Base-by-base conservation (phyloP, 352 stramenopile genomes). In the Aphanomyces astaci region DNA sequence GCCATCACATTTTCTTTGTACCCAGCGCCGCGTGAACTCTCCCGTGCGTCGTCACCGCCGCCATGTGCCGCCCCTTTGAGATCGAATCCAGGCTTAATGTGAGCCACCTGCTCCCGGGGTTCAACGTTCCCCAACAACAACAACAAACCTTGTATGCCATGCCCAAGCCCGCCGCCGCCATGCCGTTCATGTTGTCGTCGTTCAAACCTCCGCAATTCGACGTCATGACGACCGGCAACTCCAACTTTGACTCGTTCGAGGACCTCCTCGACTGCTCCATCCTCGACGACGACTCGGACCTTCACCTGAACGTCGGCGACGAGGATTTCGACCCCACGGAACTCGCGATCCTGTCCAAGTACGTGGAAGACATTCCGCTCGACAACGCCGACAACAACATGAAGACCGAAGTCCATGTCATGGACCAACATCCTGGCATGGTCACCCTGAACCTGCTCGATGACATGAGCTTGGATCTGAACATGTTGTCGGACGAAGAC, bases 261-360 rank as follows among this genome's bases (percentile, higher is more conserved):
- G 54, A 63, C 54, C 33, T 63, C 30, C 30, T 63, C n/a, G 54
- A 63, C 54, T 63, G 54, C 54, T 43, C 54, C 28, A 63, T 63
- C 4, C 30, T 63, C 24, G 54, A 63, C 54, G 54, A 63, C 54
- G 54, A 48, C 30, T 31, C 27, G 30, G 54, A 63, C 54, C 19
- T 48, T 7, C 15, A 48, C 54, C 19, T 48, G 15, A 48, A 48
- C 54, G 31, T 48, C 54, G 54, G 27, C 31, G 81, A 91, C 65
- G 81, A 91, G 70, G 86, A 82, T 71, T 92, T 94, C 67, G 82
- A 90, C 72, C 82, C 81, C 27, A 94, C 82, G 39, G 83, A 94
- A 70, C 90, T 94, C 78, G 92, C 86, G 45, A 92, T 94, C 69
- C 63, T 94, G 46, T 94, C 90, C 79, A 91, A 79, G 71, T 91